These are phyloP conservation scores for Trichoderma semiorbis DNA, from an alignment of 2,329 filamentous ascomycete genomes.

Conservation along the genomic window DNA sequence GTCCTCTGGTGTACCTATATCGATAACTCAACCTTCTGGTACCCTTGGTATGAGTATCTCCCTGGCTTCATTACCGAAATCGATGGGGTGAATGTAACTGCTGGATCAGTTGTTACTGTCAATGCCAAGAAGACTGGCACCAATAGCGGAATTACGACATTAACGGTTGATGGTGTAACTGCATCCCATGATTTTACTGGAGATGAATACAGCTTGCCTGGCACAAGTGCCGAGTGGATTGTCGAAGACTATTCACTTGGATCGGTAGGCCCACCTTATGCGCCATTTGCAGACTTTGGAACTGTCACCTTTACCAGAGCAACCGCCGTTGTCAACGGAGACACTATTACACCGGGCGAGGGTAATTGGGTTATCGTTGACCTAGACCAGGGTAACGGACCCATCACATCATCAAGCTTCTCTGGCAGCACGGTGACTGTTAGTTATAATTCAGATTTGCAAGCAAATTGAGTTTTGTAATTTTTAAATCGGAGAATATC, in stretches of 20 bases:
- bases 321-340: background rate
- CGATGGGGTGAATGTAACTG: background rate
- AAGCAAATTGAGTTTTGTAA: too few species aligned
- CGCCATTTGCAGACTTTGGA: slow-evolving; percentile 7
- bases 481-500: too few species aligned
- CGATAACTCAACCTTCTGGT: background rate
- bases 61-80: background rate
- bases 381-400: background rate
- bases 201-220: background rate
- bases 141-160: background rate
- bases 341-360: background rate
- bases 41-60: slow-evolving; percentile 10
- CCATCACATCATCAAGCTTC: background rate
- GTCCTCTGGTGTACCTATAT: background rate
- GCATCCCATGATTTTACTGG: background rate
- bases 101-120: slow-evolving; percentile 7
- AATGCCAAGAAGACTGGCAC: slow-evolving; percentile 2
- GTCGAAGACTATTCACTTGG: background rate
- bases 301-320: background rate
- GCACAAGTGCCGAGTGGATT: slow-evolving; percentile 14
- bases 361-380: background rate
- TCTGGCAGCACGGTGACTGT: background rate
- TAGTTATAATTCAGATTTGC: background rate
- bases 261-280: background rate
- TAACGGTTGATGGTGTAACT: background rate